A percentile compares a stretch with the other conserved stretches of the same genome.
Evolutionary conservation across 257 asterid genomes (phyloP).

Genomic region (Fraxinus pennsylvanica): DNA sequence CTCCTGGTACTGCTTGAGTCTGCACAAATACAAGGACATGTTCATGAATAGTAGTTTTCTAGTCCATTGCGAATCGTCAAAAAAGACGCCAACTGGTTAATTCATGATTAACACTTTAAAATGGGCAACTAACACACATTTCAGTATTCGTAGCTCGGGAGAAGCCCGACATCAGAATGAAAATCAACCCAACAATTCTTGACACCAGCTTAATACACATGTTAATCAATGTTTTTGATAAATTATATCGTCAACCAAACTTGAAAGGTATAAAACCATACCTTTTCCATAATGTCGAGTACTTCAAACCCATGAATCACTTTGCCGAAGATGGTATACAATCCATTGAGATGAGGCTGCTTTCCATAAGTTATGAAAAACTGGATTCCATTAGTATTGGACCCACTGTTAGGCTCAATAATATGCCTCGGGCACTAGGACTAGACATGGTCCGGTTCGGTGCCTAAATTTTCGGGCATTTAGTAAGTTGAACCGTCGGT

Average conservation of each 20-base stretch:
- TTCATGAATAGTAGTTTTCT: not conserved
- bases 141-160: not conserved
- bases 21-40: constrained; percentile 32
- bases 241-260: not conserved
- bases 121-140: not conserved
- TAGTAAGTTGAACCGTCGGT: too few relatives aligned
- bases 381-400: constrained; percentile 96
- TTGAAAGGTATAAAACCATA: constrained; percentile 21
- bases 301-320: constrained; percentile 97
- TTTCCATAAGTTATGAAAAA: constrained; percentile 79
- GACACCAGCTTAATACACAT: not conserved
- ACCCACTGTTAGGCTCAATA: constrained; percentile 93
- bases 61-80: not conserved
- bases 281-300: constrained; percentile 98
- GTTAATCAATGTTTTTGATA: not conserved
- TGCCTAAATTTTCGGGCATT: too few relatives aligned
- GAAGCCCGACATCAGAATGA: not conserved
- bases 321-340: constrained; percentile 88
- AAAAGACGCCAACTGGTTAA: not conserved
- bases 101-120: not conserved
- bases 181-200: not conserved
- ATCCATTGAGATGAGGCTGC: constrained; percentile 93
- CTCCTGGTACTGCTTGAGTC: constrained; percentile 93
- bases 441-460: too few relatives aligned
- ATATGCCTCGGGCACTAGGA: constrained; percentile 52